Evolutionary conservation across 768 basidiomycete species (phyloP).

Genomic region (Xerocomellus amylosporus): DNA sequence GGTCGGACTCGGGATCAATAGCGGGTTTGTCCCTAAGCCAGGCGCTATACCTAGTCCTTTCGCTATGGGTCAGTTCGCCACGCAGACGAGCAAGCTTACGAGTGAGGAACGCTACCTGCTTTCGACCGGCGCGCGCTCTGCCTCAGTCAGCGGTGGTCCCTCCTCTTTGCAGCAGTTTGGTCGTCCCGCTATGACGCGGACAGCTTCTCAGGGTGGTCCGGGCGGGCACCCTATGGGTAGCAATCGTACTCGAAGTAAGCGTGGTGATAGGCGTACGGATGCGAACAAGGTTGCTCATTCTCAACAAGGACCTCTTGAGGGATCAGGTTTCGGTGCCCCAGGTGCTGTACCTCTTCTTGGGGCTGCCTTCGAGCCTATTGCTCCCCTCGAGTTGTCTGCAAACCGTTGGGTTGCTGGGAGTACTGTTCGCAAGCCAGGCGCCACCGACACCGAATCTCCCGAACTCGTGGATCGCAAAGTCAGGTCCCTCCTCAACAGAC

Average conservation of each 20-base stretch:
- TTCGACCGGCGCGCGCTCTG: slow-evolving; percentile 46
- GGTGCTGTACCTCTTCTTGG: slow-evolving; percentile 33
- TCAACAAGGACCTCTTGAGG: slow-evolving; percentile 35
- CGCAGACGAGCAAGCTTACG: slow-evolving; percentile 52
- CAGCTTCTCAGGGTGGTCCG: slow-evolving; percentile 62
- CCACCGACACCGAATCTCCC: slow-evolving; percentile 61
- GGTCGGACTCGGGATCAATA: slow-evolving; percentile 43
- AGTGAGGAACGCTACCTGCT: slow-evolving; percentile 67
- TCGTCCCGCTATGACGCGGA: slow-evolving; percentile 66
- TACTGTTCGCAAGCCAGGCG: slow-evolving; percentile 41
- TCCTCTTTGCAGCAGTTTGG: slow-evolving; percentile 47
- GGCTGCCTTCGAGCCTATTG: slow-evolving; percentile 58
- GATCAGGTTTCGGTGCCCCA: slow-evolving; percentile 30
- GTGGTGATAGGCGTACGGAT: slow-evolving; percentile 76
- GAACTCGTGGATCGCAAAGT: slow-evolving; percentile 93
- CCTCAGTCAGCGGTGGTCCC: slow-evolving; percentile 54
- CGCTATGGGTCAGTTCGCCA: slow-evolving; percentile 69
- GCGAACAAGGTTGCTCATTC: slow-evolving; percentile 41
- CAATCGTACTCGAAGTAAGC: slow-evolving; percentile 73
- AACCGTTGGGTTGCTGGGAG: slow-evolving; percentile 75
- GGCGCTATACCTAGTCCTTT: slow-evolving; percentile 30
- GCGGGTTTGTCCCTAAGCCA: slow-evolving; percentile 32
- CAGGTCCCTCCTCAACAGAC: slow-evolving; percentile 87
- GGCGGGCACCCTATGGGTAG: slow-evolving; percentile 47
- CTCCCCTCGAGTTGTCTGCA: slow-evolving; percentile 70